Conservation (phyloP, 2,329 filamentous ascomycete species). For the Clarireedia homoeocarpa region DNA sequence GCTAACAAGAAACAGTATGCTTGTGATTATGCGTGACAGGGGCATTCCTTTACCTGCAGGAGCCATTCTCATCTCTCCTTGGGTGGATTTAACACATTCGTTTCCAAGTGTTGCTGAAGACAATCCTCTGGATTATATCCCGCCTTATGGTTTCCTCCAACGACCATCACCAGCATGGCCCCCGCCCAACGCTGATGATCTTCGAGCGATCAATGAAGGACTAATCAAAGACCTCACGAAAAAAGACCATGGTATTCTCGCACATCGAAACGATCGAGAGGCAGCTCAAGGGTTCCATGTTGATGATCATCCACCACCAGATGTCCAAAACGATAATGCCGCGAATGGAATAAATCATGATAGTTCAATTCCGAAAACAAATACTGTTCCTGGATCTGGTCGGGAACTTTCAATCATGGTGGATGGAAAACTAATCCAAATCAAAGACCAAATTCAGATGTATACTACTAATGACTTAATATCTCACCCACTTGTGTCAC, state of each 20-base stretch:
- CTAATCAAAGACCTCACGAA: conserved; percentile 44
- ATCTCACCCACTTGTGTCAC: conserved; percentile 82
- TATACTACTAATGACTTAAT: conserved; percentile 79
- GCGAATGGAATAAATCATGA: conserved; percentile 24
- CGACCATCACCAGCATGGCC: conserved; percentile 89
- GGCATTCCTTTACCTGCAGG: conserved; percentile 80
- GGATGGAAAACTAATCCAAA: conserved; percentile 59
- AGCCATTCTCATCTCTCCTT: conserved; percentile 84
- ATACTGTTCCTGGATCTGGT: conserved; percentile 28
- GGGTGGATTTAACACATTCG: conserved; percentile 92
- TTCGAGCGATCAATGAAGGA: conserved; percentile 39
- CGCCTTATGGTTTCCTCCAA: conserved; percentile 79
- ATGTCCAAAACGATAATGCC: conserved; percentile 28
- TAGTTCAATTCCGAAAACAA: conserved; percentile 19
- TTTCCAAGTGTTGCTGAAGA: conserved; percentile 81
- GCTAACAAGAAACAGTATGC: conserved; percentile 39
- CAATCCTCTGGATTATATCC: conserved; percentile 78
- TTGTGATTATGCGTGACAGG: conserved; percentile 76
- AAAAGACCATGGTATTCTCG: conserved; percentile 27
- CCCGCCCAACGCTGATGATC: conserved; percentile 74
- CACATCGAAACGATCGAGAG: conserved; percentile 30
- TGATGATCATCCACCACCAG: conserved; percentile 17
- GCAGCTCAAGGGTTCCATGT: conserved; percentile 32
- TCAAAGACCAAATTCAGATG: conserved; percentile 90
- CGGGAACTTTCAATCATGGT: conserved; percentile 56